Conservation (phyloP, 2,329 filamentous ascomycete species). For the Didymella sp. region DNA sequence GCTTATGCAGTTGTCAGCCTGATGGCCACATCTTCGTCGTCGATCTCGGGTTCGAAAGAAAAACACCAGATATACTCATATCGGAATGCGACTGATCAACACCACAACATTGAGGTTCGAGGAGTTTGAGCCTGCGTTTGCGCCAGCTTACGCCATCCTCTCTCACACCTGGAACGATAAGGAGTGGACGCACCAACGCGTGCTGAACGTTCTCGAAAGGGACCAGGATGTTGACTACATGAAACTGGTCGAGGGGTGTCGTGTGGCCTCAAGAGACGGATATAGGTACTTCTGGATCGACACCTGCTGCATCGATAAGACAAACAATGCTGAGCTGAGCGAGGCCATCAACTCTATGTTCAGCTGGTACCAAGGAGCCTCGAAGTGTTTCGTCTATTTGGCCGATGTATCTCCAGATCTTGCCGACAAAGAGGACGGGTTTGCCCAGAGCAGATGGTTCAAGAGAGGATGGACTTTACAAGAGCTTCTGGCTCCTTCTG, state of each 20-base stretch:
- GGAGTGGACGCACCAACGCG: neutral
- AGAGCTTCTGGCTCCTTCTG: neutral
- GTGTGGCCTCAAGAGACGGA: neutral
- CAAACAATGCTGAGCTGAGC: neutral
- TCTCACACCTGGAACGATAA: conserved; percentile 2
- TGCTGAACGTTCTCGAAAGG: neutral
- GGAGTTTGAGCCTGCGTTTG: neutral
- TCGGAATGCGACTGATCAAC: neutral
- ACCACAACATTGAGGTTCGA: neutral
- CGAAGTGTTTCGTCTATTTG: neutral
- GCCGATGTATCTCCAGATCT: neutral
- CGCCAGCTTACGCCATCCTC: neutral
- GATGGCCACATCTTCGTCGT: no score
- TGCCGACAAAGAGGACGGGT: no score
- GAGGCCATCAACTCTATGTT: conserved; percentile 1
- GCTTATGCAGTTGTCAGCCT: no score
- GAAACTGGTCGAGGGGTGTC: neutral
- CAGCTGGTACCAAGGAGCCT: neutral
- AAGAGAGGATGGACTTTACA: neutral
- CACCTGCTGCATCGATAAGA: neutral
- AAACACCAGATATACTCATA: no score
- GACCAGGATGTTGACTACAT: neutral
- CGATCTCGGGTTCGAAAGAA: no score
- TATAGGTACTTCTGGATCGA: neutral
- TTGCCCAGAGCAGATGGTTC: neutral